Conservation (phyloP, 345 rosid genomes). For the Kernera saxatilis region DNA sequence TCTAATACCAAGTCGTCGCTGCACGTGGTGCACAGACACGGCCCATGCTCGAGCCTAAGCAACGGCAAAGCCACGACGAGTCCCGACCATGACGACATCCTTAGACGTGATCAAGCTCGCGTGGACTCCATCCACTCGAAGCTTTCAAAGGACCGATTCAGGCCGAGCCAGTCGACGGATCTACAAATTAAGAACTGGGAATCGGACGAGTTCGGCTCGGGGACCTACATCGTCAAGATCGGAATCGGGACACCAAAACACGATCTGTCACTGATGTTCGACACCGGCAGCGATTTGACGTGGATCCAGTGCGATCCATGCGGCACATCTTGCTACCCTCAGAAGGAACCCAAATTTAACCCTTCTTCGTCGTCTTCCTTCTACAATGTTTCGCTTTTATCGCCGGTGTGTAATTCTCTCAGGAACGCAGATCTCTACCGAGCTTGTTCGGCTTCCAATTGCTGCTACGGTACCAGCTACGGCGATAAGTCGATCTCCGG, state of each 20-base stretch:
- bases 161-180: background rate
- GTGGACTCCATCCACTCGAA: conserved; percentile 47
- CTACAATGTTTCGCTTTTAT: conserved; percentile 42
- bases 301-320: conserved; percentile 62
- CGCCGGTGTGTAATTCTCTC: conserved; percentile 39
- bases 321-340: conserved; percentile 35
- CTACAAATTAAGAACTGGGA: conserved; percentile 51
- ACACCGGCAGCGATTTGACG: conserved; percentile 60
- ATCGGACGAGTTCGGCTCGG: conserved; percentile 35
- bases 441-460: conserved; percentile 44
- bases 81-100: conserved; percentile 31
- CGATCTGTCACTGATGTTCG: conserved; percentile 41
- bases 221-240: conserved; percentile 41
- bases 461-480: conserved; percentile 54
- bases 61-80: conserved; percentile 20
- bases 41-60: conserved; percentile 44
- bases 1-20: conserved; percentile 36
- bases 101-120: conserved; percentile 47
- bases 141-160: conserved; percentile 14
- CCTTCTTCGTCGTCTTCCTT: conserved; percentile 45
- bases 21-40: conserved; percentile 49
- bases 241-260: conserved; percentile 54
- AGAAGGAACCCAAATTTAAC: conserved; percentile 40
- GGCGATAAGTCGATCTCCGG: conserved; percentile 52
- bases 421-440: too few species aligned